Evolutionary conservation across 2,329 filamentous ascomycete species (phyloP).

Genomic region (Diaporthe ilicicola): DNA sequence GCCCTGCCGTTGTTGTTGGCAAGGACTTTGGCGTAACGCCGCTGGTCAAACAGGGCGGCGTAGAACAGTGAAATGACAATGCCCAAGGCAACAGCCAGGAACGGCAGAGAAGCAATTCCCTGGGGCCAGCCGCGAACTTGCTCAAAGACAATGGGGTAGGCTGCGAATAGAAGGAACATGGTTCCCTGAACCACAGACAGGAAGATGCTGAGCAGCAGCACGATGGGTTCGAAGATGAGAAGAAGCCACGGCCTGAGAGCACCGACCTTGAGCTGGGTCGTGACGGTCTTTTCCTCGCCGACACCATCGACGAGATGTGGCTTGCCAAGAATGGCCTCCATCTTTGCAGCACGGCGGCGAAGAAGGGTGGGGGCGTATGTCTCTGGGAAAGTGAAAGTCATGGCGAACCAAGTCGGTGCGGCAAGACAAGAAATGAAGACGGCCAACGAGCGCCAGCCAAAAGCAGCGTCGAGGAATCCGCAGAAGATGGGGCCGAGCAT

Average conservation of each 20-base stretch:
- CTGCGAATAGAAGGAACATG: conserved; percentile 52
- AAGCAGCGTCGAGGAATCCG: conserved; percentile 34
- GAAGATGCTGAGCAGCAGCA: conserved; percentile 62
- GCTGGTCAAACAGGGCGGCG: conserved; percentile 48
- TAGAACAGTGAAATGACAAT: conserved; percentile 62
- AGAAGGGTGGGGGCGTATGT: conserved; percentile 69
- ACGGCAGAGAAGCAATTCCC: conserved; percentile 61
- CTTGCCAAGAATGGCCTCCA: conserved; percentile 55
- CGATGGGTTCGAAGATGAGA: conserved; percentile 65
- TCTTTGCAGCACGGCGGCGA: conserved; percentile 59
- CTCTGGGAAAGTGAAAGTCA: conserved; percentile 62
- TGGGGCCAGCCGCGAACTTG: conserved; percentile 55
- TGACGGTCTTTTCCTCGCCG: conserved; percentile 46
- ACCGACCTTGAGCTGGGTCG: conserved; percentile 61
- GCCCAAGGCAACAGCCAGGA: conserved; percentile 64
- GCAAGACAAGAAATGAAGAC: conserved; percentile 34
- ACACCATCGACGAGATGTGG: conserved; percentile 32
- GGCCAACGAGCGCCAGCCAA: conserved; percentile 35
- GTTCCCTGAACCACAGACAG: conserved; percentile 53
- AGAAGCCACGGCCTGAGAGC: conserved; percentile 41
- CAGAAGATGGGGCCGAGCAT: conserved; percentile 36
- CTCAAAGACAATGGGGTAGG: conserved; percentile 62
- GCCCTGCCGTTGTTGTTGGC: conserved; percentile 62
- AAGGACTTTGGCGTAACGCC: conserved; percentile 51
- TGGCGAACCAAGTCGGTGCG: conserved; percentile 55